A percentile compares a stretch with the other conserved stretches of the same genome.
Evolutionary conservation across 2,329 filamentous ascomycete species (phyloP).

Genomic region (Fusarium sp.): DNA sequence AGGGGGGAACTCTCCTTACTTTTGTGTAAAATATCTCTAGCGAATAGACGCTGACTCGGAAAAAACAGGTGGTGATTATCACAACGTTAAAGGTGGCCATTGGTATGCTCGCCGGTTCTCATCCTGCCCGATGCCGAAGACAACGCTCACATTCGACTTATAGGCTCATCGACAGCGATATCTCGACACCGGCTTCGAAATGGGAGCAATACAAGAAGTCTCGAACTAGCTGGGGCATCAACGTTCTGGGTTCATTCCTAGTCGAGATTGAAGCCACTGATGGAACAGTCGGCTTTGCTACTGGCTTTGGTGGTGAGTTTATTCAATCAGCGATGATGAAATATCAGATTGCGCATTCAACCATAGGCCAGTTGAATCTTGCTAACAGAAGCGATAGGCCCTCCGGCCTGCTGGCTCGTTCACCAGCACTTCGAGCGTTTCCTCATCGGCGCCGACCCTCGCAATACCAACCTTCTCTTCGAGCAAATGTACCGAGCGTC

Average conservation of each 20-base stretch:
- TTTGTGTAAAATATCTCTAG: background rate
- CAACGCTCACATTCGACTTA: constrained; percentile 38
- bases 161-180: constrained; percentile 92
- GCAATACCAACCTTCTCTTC: constrained; percentile 91
- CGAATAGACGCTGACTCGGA: background rate
- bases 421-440: constrained; percentile 95
- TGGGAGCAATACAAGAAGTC: constrained; percentile 91
- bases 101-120: constrained; percentile 59
- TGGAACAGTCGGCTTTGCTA: constrained; percentile 93
- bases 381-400: constrained; percentile 62
- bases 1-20: background rate
- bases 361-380: background rate
- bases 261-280: constrained; percentile 90
- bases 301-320: constrained; percentile 81
- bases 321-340: background rate
- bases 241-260: constrained; percentile 91
- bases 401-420: constrained; percentile 92
- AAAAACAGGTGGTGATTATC: constrained; percentile 79
- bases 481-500: constrained; percentile 97
- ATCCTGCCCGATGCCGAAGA: background rate
- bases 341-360: background rate
- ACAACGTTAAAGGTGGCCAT: constrained; percentile 85
- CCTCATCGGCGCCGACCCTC: constrained; percentile 86
- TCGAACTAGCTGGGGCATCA: constrained; percentile 94
- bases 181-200: constrained; percentile 90